Base-by-base conservation (phyloP, 768 basidiomycete genomes). In the Coprinellus aureogranulatus region DNA sequence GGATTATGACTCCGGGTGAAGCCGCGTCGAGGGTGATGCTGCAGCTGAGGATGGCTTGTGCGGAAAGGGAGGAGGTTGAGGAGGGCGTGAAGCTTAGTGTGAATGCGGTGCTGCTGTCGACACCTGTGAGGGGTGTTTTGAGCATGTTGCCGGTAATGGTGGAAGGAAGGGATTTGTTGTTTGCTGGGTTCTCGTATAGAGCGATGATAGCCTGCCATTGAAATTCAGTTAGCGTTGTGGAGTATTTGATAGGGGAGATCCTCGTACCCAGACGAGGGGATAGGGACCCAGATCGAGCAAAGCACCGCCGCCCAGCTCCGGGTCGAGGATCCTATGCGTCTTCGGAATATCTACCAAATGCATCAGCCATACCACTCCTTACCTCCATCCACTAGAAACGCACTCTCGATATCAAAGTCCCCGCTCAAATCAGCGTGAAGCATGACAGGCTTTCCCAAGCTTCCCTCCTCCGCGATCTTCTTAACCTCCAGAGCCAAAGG, bases 281-380 rank as follows among this genome's bases (percentile, higher is more conserved):
- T 93, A 94, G 11, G 91, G 89, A 1, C 90, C 90, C 23, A 94
- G 79, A 68, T 94, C 93, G 22, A 96, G 81, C 27, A 96, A 67
- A 12, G 86, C 90, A 0, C 92, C 92, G 10, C 93, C 92, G 25
- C 89, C 93, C 3, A 96, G 79, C 20, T 70, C 68, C 2, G 93
- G 92, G 64, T 94, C 84, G 57, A 94, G 69, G 59, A 94, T 89
- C 53, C 93, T 76, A 72, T 91, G 85, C 0, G 84, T 88, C 57
- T 72, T 75, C 0, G 89, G 85, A 42, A 86, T 72, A 62, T 86
- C 90, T 90, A 55, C 10, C n/a, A 11, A 20, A 42, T 42, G 20
- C 20, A 34, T 10, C 31, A 4, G 30, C 25, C 20, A 3, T 11
- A 44, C 28, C 8, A 16, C 28, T 12, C 26, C 28, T 30, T 18